A percentile compares a stretch with the other conserved stretches of the same genome.
Evolutionary conservation across 78 protist genomes (phyloP).

Genomic region (Thecamonas trahens): DNA sequence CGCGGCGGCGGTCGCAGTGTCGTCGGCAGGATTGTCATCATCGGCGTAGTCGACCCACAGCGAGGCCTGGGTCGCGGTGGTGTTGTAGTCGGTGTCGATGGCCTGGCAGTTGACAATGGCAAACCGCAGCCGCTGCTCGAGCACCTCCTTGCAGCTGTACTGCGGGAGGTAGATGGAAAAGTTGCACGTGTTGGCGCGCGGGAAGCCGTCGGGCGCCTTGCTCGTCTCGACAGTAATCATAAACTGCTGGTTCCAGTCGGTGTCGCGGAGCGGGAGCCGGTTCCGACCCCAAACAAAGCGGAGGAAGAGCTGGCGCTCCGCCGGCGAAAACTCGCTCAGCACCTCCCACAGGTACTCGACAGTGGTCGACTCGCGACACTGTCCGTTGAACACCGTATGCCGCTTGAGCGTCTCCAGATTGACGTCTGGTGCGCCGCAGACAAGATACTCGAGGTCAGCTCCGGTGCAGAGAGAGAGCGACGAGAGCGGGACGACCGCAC

Average conservation of each 20-base stretch:
- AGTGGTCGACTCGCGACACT: not conserved
- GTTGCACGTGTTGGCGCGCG: not conserved
- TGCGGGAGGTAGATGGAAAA: not conserved
- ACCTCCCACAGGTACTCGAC: not conserved
- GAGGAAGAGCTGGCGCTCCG: slow-evolving; percentile 6
- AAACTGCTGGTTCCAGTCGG: not conserved
- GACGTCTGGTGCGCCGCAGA: not conserved
- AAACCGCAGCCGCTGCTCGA: not conserved
- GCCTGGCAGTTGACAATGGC: not conserved
- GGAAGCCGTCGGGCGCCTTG: not conserved
- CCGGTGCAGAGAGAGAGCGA: not conserved
- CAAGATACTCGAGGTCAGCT: not conserved
- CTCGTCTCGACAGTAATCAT: not conserved
- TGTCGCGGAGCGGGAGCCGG: not conserved
- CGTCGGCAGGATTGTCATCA: no score
- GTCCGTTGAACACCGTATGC: not conserved
- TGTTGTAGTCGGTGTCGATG: not conserved
- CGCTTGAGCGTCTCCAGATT: not conserved
- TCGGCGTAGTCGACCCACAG: not conserved
- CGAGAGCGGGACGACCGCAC: not conserved
- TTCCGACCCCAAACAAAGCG: slow-evolving; percentile 10
- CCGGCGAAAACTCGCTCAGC: not conserved
- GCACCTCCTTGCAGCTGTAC: no score
- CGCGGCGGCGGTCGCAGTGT: no score
- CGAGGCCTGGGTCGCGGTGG: not conserved